Evolutionary conservation across 176 grass and related monocot species (phyloP).

Genomic region (Saccharum spontaneum): DNA sequence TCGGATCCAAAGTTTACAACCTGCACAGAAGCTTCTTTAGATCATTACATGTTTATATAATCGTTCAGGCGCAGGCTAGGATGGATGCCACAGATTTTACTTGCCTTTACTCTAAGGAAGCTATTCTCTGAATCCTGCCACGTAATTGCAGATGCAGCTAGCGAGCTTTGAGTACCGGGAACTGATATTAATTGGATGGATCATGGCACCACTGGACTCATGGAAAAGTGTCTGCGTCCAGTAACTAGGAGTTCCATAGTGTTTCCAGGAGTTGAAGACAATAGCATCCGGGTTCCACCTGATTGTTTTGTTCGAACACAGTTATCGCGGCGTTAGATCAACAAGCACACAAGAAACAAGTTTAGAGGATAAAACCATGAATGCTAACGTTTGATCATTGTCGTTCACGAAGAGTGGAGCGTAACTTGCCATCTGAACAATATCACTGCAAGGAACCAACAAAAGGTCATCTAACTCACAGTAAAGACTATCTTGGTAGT

Average conservation of each 20-base stretch:
- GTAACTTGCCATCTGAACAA: slow-evolving; percentile 91
- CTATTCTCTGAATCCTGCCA: background rate
- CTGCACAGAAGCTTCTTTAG: background rate
- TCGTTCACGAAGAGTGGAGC: slow-evolving; percentile 88
- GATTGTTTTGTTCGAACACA: slow-evolving; percentile 19
- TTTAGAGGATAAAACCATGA: background rate
- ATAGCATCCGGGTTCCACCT: slow-evolving; percentile 64
- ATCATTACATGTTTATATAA: background rate
- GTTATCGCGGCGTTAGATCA: background rate
- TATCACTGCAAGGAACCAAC: slow-evolving; percentile 59
- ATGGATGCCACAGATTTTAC: background rate
- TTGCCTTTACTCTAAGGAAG: background rate
- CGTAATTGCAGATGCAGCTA: background rate
- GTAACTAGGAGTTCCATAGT: slow-evolving; percentile 88
- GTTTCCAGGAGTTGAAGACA: slow-evolving; percentile 81
- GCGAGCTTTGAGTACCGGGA: background rate
- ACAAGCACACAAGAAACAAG: background rate
- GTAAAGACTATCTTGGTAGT: background rate
- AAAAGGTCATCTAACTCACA: slow-evolving; percentile 7
- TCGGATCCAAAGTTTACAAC: background rate
- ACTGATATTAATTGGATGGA: background rate
- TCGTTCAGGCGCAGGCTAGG: background rate
- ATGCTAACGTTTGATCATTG: slow-evolving; percentile 64
- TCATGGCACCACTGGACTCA: slow-evolving; percentile 68
- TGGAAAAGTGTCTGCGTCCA: slow-evolving; percentile 67